Evolutionary conservation across 805 yeast species (phyloP), one percentile per base, ranked within the genome.

Genomic region (Ogataea salicorniae): DNA sequence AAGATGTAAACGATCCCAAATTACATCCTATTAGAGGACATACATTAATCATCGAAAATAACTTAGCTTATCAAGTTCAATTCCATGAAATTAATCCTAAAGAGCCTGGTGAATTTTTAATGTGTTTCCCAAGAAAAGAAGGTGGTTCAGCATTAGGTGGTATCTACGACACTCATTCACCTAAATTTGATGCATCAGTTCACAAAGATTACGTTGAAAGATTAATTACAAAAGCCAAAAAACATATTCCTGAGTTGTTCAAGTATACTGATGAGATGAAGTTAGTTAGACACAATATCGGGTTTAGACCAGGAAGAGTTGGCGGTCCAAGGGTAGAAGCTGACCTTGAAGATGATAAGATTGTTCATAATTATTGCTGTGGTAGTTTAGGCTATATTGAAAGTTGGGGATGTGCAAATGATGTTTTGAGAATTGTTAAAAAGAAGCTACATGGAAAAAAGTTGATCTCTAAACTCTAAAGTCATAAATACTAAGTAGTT

Each of bases 361-460:
- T 82, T 13, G 66, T 84, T 14, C 80, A 83, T 57, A 83, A 80
- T 33, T 84, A 84, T 59, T 90, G 91, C 5, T 77, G 82, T 37
- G 89, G 84, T 9, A 87, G 87, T 2, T 70, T 76, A 69, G 90
- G 90, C 1, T 84, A 72, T 56, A 87, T 84, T 55, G 65, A 80
- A 39, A 77, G 84, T 9, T 78, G 79, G 55, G 88, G 88, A n/a
- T 72, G 76, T 34, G 87, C 79, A 4, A 46, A 56, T 18, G 69
- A 69, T 46, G 80, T 76, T 0, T 51, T 58, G 29, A 53, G 60
- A 15, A 42, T 69, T 14, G 38, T 54, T 16, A 36, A 42, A n/a
- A 34, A 39, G 41, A 39, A 39, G 11, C n/a, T 39, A 6, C 15
- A 26, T 26, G 13, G 18, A 13, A 37, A 9, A 3, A 37, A 37